Percentiles rank a stretch among this genome's conserved stretches.
phyloP scores from a whole-genome alignment of 2,329 filamentous ascomycete genomes.

The Fusarium pseudocircinatum region DNA sequence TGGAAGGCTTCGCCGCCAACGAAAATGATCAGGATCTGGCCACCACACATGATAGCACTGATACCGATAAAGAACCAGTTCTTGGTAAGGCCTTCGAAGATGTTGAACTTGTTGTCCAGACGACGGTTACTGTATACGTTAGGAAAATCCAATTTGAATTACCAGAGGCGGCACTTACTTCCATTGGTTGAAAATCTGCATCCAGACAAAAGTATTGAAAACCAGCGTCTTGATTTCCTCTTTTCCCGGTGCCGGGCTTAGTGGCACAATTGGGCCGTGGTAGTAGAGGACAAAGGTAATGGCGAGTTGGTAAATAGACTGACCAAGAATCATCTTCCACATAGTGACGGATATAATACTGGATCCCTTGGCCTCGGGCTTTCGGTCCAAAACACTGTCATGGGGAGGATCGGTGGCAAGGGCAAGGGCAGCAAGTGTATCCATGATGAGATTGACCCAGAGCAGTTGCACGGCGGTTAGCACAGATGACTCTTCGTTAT shows the following conservation, averaged over 20 bases:
- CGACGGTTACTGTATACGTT: conserved; percentile 75
- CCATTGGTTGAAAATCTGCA: conserved; percentile 99
- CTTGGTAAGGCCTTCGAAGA: conserved; percentile 85
- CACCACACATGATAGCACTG: conserved; percentile 85
- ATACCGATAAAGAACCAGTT: conserved; percentile 93
- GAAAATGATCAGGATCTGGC: conserved; percentile 89
- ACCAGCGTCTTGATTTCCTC: conserved; percentile 79
- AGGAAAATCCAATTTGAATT: neutral
- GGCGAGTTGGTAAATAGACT: conserved; percentile 88
- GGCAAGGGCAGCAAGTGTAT: conserved; percentile 89
- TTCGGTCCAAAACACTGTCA: conserved; percentile 80
- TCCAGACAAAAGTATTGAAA: conserved; percentile 99
- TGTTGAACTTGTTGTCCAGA: conserved; percentile 93
- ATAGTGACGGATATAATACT: conserved; percentile 85
- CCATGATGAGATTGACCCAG: conserved; percentile 98
- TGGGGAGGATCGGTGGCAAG: conserved; percentile 91
- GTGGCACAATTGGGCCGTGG: neutral
- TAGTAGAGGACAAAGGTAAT: conserved; percentile 86
- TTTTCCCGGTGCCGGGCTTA: neutral
- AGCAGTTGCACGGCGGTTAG: conserved; percentile 90
- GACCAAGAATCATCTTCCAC: conserved; percentile 99
- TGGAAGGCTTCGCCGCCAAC: conserved; percentile 85
- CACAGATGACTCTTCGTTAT: conserved; percentile 74
- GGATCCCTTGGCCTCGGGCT: conserved; percentile 67
- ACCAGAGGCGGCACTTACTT: conserved; percentile 68